Base-by-base conservation (phyloP, 768 basidiomycete species). In the Coprinopsis cinerea region DNA sequence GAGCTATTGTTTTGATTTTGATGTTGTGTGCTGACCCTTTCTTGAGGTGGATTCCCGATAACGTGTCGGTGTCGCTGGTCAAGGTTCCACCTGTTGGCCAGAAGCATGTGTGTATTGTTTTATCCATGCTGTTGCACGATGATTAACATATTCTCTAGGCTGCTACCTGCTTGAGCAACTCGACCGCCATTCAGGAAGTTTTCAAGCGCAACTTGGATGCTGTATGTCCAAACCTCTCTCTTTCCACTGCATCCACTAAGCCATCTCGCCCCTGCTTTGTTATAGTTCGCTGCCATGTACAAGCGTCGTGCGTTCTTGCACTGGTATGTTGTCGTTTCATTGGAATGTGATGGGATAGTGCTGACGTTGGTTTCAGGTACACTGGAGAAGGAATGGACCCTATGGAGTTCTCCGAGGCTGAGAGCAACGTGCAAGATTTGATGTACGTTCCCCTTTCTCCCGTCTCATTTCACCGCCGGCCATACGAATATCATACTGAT, bases 331-430 rank as follows among this genome's bases (percentile, higher is more conserved):
- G 24, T 34, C n/a, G 28, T 30, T 9, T 42, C 44, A 30, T 40
- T n/a, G 32, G 9, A 18, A 11, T 10, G 10, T 17, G 6, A 17
- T 6, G 36, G 36, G 11, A 39, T 18, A n/a, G n/a, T n/a, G n/a
- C 18, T 39, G 18, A 18, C 10, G 6, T 18, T 9, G 11, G 11
- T 9, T 18, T 22, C 7, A 75, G 73, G 75, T 93, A 92, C 63
- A 87, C 82, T 7, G 86, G 81, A 11, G 92, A 94, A 64, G 92
- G 92, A 36, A 93, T 94, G 92, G 92, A 93, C 61, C 62, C 77
- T 15, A 78, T 84, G 83, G 78, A 92, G 66, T 91, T 92, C 65
- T 77, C 85, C 0, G 90, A 92, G 64, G 90, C 91, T 0, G 89
- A 92, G 69, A 91, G 85, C 61, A 91, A 92, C 62, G 71, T 78